These are phyloP conservation scores for Termitomyces sp. DNA, from an alignment of 1,284 basidiomycete genomes.

Conservation along the genomic window DNA sequence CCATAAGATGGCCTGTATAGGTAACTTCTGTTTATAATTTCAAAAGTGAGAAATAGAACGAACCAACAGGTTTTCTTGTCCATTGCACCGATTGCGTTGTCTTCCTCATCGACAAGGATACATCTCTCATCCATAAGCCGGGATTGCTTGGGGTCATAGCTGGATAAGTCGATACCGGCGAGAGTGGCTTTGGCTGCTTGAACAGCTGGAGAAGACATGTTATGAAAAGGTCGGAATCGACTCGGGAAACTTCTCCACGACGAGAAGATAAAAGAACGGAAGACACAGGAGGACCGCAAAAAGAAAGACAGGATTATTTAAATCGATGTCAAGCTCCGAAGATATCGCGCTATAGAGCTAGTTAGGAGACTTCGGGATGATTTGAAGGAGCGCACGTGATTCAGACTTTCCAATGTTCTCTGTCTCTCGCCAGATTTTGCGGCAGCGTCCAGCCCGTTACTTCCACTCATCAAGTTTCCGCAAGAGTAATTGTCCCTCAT, in stretches of 20 bases:
- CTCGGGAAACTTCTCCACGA: slow-evolving; percentile 2
- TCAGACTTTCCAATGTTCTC: neutral
- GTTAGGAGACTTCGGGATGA: too few relatives aligned
- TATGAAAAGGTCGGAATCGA: slow-evolving; percentile 14
- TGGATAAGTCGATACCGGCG: slow-evolving; percentile 67
- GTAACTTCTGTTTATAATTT: slow-evolving; percentile 2
- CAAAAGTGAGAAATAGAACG: slow-evolving; percentile 2
- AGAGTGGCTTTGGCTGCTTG: slow-evolving; percentile 57
- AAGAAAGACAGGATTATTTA: neutral
- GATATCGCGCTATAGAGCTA: neutral
- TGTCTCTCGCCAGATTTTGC: too few relatives aligned
- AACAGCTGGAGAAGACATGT: slow-evolving; percentile 53
- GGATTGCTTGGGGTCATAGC: slow-evolving; percentile 77
- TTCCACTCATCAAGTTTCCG: slow-evolving; percentile 8
- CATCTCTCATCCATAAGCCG: slow-evolving; percentile 97
- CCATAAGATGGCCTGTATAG: slow-evolving; percentile 90
- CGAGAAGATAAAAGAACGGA: neutral
- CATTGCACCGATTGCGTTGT: slow-evolving; percentile 83
- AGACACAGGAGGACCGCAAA: neutral
- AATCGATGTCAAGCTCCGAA: neutral
- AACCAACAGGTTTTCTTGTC: slow-evolving; percentile 95
- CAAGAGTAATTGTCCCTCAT: slow-evolving; percentile 47
- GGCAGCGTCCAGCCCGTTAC: slow-evolving; percentile 4
- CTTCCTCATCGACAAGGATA: slow-evolving; percentile 91
- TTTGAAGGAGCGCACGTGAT: neutral